A percentile compares a stretch with the other conserved stretches of the same genome.
Evolutionary conservation across 2,329 filamentous ascomycete species (phyloP).

Genomic region (Aspergillus fructus): DNA sequence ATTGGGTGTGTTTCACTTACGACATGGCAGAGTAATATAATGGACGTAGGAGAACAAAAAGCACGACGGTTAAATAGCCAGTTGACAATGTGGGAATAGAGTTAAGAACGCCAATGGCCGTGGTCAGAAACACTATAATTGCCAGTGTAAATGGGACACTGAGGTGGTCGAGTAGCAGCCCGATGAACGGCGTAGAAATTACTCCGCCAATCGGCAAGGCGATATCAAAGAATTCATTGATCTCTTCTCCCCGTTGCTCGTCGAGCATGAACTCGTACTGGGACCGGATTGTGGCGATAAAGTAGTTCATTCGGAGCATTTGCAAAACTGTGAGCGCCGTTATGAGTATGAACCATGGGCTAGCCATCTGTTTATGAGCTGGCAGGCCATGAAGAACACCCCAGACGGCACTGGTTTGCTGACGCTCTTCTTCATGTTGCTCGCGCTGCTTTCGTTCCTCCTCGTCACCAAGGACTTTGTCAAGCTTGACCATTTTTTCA

Average conservation of each 20-base stretch:
- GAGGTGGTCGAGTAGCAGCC: constrained; percentile 72
- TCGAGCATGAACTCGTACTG: constrained; percentile 79
- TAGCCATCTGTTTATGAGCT: constrained; percentile 69
- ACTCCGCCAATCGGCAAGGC: constrained; percentile 80
- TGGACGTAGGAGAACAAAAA: constrained; percentile 86
- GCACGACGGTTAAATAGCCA: constrained; percentile 68
- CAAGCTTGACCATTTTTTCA: constrained; percentile 65
- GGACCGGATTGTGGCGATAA: constrained; percentile 79
- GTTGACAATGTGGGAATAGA: constrained; percentile 65
- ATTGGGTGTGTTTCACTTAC: constrained; percentile 34
- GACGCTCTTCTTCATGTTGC: constrained; percentile 64
- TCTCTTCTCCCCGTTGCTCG: constrained; percentile 61
- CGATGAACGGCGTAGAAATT: constrained; percentile 80
- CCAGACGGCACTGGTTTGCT: constrained; percentile 74
- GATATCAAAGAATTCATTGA: constrained; percentile 84
- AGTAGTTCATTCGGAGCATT: constrained; percentile 87
- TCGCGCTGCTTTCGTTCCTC: constrained; percentile 61
- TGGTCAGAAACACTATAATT: constrained; percentile 69
- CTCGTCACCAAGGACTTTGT: constrained; percentile 67
- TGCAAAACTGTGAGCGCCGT: constrained; percentile 76
- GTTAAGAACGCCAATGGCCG: constrained; percentile 73
- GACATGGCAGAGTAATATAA: constrained; percentile 91
- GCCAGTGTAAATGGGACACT: constrained; percentile 70
- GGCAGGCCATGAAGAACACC: constrained; percentile 74
- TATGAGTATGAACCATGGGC: constrained; percentile 85